Base-by-base conservation (phyloP, 148 eudicot genomes). In the Nyssa sinensis region DNA sequence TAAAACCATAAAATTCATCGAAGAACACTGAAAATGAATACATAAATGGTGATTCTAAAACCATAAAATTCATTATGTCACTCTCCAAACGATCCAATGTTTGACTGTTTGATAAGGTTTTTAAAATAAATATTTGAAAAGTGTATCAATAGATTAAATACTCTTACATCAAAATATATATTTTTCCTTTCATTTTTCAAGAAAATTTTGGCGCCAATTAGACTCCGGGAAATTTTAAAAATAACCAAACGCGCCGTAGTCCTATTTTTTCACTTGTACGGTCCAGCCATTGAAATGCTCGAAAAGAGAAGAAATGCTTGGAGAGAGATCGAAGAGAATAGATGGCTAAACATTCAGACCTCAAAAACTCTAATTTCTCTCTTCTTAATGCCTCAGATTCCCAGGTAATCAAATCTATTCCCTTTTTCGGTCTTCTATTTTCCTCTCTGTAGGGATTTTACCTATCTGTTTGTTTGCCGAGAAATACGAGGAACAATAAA, bases 321-420 rank as follows among this genome's bases (percentile, higher is more conserved):
- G 19, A 3, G 60, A 9, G 41, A 51, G 12, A 49, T 44, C 3
- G 25, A n/a, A 32, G 67, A 64, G 39, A 32, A 7, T 31, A 29
- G 60, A 74, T 74, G 70, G 70, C 62, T 53, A 24, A 39, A 72
- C 53, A 72, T 28, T 8, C 5, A 64, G 34, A 32, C 55, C 30
- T 55, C 24, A 60, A 62, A 21, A n/a, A n/a, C 41, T 29, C 47
- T 14, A 51, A 62, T 73, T 62, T 73, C 29, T 39, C 67, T 11
- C 27, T 29, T 12, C 57, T n/a, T 21, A 21, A 44, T 13, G 4
- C 44, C 29, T 49, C 62, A 14, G 6, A 64, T 49, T 64, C 62
- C 64, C 70, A 64, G 70, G 77, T 74, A 28, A 60, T 24, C 13
- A 14, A 25, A 19, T 23, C 59, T 30, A 19, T 12, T 55, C 74